Conservation (phyloP, 495 filamentous ascomycete genomes). For the Tuber borchii region DNA sequence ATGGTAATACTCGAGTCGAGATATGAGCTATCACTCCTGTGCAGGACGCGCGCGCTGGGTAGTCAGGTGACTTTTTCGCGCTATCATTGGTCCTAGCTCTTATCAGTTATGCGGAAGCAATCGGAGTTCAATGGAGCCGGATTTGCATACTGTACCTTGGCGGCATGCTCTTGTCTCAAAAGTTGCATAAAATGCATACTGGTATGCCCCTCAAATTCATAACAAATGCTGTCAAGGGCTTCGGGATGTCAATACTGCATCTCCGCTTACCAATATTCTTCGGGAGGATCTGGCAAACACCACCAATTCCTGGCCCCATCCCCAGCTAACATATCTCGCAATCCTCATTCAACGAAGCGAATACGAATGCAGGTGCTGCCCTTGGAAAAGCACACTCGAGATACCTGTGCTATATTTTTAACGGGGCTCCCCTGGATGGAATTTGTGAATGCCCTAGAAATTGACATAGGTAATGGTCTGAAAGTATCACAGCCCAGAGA, state of each 20-base stretch:
- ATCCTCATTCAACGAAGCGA: not conserved
- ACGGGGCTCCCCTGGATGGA: not conserved
- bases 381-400: not conserved
- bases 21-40: not conserved
- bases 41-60: not conserved
- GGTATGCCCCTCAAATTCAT: not conserved
- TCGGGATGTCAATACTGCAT: not conserved
- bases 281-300: not conserved
- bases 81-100: not conserved
- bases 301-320: not conserved
- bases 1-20: no score
- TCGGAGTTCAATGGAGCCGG: not conserved
- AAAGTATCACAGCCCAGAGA: no score
- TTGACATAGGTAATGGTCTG: not conserved
- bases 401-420: not conserved
- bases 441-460: not conserved
- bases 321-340: not conserved
- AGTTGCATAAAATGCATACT: not conserved
- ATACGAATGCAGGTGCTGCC: not conserved
- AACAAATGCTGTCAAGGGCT: not conserved
- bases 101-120: not conserved
- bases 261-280: not conserved
- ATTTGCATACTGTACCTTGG: not conserved
- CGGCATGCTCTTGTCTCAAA: not conserved
- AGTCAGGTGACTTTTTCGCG: not conserved